phyloP scores from a whole-genome alignment of 306 rosid species.

The Trifolium subterraneum region DNA sequence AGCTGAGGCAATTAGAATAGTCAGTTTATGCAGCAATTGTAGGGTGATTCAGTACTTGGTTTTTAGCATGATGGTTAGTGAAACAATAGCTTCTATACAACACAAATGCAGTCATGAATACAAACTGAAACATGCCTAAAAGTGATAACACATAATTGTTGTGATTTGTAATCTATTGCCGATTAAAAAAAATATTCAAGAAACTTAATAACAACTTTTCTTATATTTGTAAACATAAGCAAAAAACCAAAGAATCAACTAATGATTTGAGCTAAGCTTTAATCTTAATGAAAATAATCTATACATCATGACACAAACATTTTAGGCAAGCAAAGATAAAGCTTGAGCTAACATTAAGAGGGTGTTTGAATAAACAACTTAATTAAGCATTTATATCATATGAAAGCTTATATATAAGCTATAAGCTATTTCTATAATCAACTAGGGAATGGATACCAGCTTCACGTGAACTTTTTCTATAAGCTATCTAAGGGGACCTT shows the following conservation, averaged over 20 bases:
- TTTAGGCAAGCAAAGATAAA: conserved; percentile 20
- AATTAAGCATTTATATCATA: neutral
- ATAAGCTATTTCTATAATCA: neutral
- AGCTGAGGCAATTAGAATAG: conserved; percentile 65
- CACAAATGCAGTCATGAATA: conserved; percentile 18
- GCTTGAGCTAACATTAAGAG: conserved; percentile 19
- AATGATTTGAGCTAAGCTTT: conserved; percentile 5
- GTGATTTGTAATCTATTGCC: neutral
- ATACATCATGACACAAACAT: conserved; percentile 25
- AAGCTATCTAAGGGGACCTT: neutral
- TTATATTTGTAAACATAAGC: conserved; percentile 20
- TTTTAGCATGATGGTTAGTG: conserved; percentile 15
- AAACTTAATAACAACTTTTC: conserved; percentile 16
- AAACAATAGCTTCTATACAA: conserved; percentile 2
- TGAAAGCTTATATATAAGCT: neutral
- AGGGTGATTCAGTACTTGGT: neutral
- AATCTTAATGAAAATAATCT: conserved; percentile 12
- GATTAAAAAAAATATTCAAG: neutral
- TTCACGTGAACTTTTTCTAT: neutral
- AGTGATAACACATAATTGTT: conserved; percentile 14
- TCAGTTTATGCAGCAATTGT: conserved; percentile 35
- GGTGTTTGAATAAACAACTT: neutral
- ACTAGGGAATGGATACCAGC: neutral
- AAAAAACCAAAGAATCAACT: conserved; percentile 16
- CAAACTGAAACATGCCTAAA: conserved; percentile 31